Percentiles rank a stretch among this genome's conserved stretches.
Evolutionary conservation across 805 yeast species (phyloP).

Genomic region (Kockiozyma suomiensis): DNA sequence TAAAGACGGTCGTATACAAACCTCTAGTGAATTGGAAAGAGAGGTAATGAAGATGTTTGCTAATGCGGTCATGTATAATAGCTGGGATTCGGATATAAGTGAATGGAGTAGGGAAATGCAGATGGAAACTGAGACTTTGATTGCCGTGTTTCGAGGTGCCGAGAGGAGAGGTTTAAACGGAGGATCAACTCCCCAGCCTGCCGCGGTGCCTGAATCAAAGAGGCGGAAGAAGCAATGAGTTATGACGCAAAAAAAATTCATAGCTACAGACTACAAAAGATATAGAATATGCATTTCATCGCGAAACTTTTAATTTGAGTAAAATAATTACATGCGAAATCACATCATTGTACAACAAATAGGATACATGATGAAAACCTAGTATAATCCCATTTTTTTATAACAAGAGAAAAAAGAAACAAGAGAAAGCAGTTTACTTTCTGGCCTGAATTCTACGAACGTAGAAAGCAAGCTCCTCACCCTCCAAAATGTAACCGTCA

Average conservation of each 20-base stretch:
- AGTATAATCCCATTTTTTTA: conserved; percentile 2
- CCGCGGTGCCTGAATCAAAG: conserved; percentile 16
- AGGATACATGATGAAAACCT: conserved; percentile 19
- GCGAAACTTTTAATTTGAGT: conserved; percentile 17
- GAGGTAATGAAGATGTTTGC: conserved; percentile 78
- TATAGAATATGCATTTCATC: conserved; percentile 5
- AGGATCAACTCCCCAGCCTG: not conserved
- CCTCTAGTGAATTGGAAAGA: conserved; percentile 58
- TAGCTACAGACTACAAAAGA: too few relatives aligned
- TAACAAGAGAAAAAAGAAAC: not conserved
- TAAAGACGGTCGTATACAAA: conserved; percentile 58
- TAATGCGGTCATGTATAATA: conserved; percentile 81
- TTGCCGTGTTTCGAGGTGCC: conserved; percentile 59
- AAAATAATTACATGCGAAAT: conserved; percentile 33
- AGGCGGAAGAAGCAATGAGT: conserved; percentile 20
- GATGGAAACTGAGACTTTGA: conserved; percentile 59
- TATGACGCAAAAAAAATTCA: too few relatives aligned
- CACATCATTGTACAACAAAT: conserved; percentile 20
- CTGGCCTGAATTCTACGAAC: conserved; percentile 98
- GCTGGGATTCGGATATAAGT: conserved; percentile 62
- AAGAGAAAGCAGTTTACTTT: conserved; percentile 62
- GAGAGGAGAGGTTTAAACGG: conserved; percentile 27
- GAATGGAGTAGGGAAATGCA: conserved; percentile 70
- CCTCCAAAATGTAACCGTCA: conserved; percentile 99
- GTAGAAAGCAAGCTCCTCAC: conserved; percentile 99